Percentiles rank a stretch among this genome's conserved stretches.
Conservation (phyloP, 106 monocot species). For the Apostasia shenzhenica region DNA sequence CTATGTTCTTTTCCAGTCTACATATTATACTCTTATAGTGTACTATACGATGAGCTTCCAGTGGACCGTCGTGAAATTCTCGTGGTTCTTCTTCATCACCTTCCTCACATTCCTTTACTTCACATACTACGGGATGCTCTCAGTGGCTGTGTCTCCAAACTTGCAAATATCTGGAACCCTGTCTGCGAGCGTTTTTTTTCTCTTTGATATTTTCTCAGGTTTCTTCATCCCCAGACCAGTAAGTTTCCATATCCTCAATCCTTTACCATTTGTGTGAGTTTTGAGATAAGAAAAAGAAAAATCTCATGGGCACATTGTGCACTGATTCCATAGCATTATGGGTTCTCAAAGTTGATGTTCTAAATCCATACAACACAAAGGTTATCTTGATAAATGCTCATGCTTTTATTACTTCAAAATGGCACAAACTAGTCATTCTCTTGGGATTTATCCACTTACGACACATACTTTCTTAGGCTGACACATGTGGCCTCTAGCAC, state of each 20-base stretch:
- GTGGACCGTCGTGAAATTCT: constrained; percentile 4
- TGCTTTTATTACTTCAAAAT: too few species aligned
- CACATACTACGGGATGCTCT: constrained; percentile 10
- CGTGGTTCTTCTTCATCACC: constrained; percentile 5
- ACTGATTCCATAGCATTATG: too few species aligned
- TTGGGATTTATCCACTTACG: too few species aligned
- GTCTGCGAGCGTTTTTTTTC: neutral
- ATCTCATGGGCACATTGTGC: too few species aligned
- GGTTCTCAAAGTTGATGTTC: too few species aligned
- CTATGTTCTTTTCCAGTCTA: constrained; percentile 8
- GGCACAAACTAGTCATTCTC: too few species aligned
- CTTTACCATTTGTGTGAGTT: too few species aligned
- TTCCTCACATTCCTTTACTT: constrained; percentile 11
- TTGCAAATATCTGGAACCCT: neutral
- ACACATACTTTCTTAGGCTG: too few species aligned
- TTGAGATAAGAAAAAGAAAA: too few species aligned
- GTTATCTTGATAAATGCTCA: too few species aligned
- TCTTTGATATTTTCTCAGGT: constrained; percentile 6
- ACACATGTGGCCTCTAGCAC: too few species aligned
- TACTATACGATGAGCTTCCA: constrained; percentile 9
- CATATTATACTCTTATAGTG: neutral
- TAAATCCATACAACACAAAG: too few species aligned
- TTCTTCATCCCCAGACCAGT: constrained; percentile 5
- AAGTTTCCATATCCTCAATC: neutral
- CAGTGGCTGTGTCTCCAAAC: constrained; percentile 8